Conservation (phyloP, 345 rosid species). For the Citrus trifoliata region DNA sequence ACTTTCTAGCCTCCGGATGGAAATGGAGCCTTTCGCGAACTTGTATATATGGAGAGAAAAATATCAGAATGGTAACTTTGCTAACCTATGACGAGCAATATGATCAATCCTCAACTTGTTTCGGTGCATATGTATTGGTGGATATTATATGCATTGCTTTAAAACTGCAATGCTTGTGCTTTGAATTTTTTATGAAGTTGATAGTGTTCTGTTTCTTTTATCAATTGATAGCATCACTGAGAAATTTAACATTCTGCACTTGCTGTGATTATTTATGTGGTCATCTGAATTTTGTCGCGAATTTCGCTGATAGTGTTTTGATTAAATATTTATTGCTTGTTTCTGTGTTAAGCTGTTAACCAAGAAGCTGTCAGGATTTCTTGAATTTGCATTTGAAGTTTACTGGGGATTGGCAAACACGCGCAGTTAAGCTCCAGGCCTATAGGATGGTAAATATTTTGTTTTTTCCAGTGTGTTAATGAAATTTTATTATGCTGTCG, state of each 20-base stretch:
- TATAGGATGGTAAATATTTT: background rate
- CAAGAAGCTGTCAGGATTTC: no score
- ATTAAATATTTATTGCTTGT: no score
- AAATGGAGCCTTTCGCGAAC: background rate
- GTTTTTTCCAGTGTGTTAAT: no score
- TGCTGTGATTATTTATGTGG: background rate
- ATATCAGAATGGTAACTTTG: background rate
- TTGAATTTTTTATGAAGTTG: background rate
- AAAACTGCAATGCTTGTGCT: background rate
- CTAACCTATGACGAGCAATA: background rate
- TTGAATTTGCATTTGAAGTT: no score
- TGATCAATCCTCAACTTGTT: background rate
- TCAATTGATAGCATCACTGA: background rate
- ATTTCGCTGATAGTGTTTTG: no score
- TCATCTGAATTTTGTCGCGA: background rate
- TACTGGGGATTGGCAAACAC: no score
- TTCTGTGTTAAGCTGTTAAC: no score
- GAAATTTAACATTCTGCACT: background rate
- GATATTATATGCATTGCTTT: background rate
- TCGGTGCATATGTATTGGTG: background rate
- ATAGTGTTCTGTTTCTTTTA: background rate
- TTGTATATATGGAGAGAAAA: background rate
- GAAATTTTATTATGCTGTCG: no score
- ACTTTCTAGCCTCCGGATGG: background rate
- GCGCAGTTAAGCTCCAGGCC: background rate